Evolutionary conservation across 108 stramenopile species (phyloP).

Genomic region (Nitzschia sp.): DNA sequence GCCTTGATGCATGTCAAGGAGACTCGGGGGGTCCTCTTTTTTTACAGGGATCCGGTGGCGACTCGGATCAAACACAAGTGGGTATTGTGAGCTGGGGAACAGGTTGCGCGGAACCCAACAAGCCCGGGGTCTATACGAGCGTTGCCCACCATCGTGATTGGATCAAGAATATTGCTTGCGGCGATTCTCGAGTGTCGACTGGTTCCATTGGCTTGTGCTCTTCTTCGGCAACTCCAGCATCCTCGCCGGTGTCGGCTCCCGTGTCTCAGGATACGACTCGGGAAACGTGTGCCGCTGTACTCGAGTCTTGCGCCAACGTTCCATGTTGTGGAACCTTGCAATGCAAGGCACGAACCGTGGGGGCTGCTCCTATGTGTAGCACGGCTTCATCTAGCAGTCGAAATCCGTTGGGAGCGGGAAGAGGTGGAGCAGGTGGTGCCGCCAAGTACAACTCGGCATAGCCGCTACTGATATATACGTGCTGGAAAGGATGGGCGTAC

Average conservation of each 20-base stretch:
- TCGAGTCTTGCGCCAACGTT: not conserved
- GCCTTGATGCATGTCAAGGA: conserved; percentile 53
- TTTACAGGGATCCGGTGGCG: not conserved
- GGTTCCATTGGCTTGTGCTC: conserved; percentile 2
- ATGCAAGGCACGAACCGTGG: not conserved
- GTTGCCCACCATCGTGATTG: conserved; percentile 13
- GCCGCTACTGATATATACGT: no score
- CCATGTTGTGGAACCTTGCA: conserved; percentile 9
- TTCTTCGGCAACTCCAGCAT: conserved; percentile 1
- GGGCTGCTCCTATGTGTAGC: conserved; percentile 4
- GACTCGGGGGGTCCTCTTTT: conserved; percentile 61
- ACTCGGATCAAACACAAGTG: conserved; percentile 12
- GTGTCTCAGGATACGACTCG: not conserved
- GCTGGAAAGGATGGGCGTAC: no score
- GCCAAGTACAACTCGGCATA: not conserved
- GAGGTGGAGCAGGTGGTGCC: conserved; percentile 14
- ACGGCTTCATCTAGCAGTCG: not conserved
- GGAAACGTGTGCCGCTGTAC: conserved; percentile 1
- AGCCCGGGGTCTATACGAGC: conserved; percentile 44
- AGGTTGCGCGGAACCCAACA: conserved; percentile 38
- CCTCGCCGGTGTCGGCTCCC: not conserved
- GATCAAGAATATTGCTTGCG: conserved; percentile 26
- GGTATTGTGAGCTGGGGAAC: conserved; percentile 55
- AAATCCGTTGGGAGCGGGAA: not conserved
- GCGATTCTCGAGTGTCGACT: conserved; percentile 11